A percentile compares a stretch with the other conserved stretches of the same genome.
These are phyloP conservation scores for Sphagnum fallax DNA, from an alignment of 228 moss, liverwort and hornwort species.

Conservation along the genomic window DNA sequence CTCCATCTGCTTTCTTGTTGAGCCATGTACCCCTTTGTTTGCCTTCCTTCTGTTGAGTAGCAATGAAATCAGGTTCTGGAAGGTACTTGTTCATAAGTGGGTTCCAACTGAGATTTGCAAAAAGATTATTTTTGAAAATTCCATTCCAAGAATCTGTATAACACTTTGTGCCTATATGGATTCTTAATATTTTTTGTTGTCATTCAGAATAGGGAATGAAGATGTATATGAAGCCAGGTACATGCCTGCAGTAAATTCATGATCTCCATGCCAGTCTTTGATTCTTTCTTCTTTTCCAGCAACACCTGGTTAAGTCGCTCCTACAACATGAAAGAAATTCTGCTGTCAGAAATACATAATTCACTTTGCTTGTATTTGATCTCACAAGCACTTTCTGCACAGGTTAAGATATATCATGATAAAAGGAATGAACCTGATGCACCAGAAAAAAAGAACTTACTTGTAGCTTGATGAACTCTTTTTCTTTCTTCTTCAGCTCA, in stretches of 20 bases:
- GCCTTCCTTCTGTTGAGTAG: conserved; percentile 70
- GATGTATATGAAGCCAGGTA: not conserved
- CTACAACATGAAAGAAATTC: conserved; percentile 13
- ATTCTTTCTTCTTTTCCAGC: conserved; percentile 83
- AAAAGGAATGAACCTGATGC: too few species aligned
- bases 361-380: too few species aligned
- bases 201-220: not conserved
- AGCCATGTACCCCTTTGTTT: conserved; percentile 97
- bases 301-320: conserved; percentile 93
- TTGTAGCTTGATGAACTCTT: conserved; percentile 89
- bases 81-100: too few species aligned
- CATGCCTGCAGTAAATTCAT: conserved; percentile 86
- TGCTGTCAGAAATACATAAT: too few species aligned
- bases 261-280: conserved; percentile 86
- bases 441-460: conserved; percentile 13
- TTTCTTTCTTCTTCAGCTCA: conserved; percentile 96
- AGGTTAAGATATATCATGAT: not conserved
- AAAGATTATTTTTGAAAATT: too few species aligned
- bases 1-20: conserved; percentile 89
- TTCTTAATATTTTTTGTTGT: too few species aligned
- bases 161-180: too few species aligned
- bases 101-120: too few species aligned
- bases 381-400: too few species aligned
- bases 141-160: too few species aligned
- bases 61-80: too few species aligned